Percentiles rank a stretch among this genome's conserved stretches.
phyloP scores from a whole-genome alignment of 2,329 filamentous ascomycete species.

The Aureobasidium sp. region DNA sequence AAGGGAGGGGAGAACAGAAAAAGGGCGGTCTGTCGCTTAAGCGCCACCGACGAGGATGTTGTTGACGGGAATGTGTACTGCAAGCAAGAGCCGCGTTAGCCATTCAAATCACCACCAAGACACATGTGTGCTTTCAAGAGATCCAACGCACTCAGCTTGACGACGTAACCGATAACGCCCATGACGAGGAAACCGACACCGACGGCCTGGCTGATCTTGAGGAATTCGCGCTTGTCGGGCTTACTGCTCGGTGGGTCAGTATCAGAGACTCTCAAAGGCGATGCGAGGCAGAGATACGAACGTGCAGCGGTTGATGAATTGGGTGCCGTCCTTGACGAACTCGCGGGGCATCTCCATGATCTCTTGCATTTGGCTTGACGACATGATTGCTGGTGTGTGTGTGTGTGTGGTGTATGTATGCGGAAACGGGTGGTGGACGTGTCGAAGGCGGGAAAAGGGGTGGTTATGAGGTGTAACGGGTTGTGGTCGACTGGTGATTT shows the following conservation, averaged over 20 bases:
- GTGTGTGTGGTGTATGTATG: background rate
- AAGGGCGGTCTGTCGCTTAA: slow-evolving; percentile 33
- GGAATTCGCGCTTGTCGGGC: slow-evolving; percentile 51
- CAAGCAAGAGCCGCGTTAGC: background rate
- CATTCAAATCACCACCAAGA: background rate
- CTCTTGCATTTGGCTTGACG: slow-evolving; percentile 15
- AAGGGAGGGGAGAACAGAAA: background rate
- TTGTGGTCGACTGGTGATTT: too few relatives aligned
- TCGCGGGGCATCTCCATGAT: slow-evolving; percentile 15
- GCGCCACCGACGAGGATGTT: slow-evolving; percentile 62
- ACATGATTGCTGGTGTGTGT: background rate
- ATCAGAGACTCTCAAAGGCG: background rate
- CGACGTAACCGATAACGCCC: slow-evolving; percentile 63
- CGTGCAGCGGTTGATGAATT: slow-evolving; percentile 46
- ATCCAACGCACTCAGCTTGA: slow-evolving; percentile 56
- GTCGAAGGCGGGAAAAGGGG: background rate
- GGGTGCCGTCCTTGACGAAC: slow-evolving; percentile 39
- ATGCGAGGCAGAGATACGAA: slow-evolving; percentile 22
- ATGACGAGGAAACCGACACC: slow-evolving; percentile 64
- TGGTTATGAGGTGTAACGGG: background rate
- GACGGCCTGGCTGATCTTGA: slow-evolving; percentile 58
- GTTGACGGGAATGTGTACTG: slow-evolving; percentile 64
- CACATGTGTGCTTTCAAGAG: background rate
- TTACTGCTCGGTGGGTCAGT: slow-evolving; percentile 9
- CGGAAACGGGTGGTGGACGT: too few relatives aligned